A percentile compares a stretch with the other conserved stretches of the same genome.
These are phyloP conservation scores for Arthroderma sp. DNA, from an alignment of 2,329 filamentous ascomycete species.

Conservation along the genomic window DNA sequence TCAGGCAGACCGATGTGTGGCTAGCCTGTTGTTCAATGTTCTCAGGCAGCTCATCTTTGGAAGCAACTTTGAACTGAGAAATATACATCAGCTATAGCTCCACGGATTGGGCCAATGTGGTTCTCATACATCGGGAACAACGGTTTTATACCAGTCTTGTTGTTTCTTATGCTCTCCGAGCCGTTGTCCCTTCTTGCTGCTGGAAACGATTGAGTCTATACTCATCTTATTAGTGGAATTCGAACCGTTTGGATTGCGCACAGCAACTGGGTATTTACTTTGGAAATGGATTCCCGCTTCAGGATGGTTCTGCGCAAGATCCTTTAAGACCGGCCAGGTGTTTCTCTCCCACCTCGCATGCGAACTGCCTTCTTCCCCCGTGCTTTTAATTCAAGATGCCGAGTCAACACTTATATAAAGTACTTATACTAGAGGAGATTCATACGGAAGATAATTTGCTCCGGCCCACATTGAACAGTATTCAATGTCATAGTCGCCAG, in stretches of 20 bases:
- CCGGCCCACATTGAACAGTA: conserved; percentile 86
- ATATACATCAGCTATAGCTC: background rate
- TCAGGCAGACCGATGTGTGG: conserved; percentile 83
- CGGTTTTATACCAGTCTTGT: conserved; percentile 59
- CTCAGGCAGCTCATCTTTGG: conserved; percentile 42
- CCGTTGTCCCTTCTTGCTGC: conserved; percentile 50
- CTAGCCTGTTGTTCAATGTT: conserved; percentile 58
- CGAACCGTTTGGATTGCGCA: background rate
- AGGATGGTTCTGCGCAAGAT: conserved; percentile 50
- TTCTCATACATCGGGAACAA: conserved; percentile 52
- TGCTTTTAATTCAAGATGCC: conserved; percentile 15
- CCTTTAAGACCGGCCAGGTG: conserved; percentile 51
- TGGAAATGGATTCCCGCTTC: conserved; percentile 75
- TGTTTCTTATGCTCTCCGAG: conserved; percentile 54
- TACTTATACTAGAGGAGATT: conserved; percentile 9
- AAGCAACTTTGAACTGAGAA: conserved; percentile 46
- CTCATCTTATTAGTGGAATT: background rate
- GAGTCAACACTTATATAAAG: background rate
- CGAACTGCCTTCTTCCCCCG: conserved; percentile 25
- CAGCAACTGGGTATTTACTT: conserved; percentile 29
- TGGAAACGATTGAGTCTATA: conserved; percentile 40
- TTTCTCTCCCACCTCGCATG: conserved; percentile 44
- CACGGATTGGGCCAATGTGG: background rate
- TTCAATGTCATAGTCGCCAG: conserved; percentile 81
- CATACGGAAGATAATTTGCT: conserved; percentile 63